Evolutionary conservation across 106 monocot species (phyloP).

Genomic region (Platanthera zijinensis): DNA sequence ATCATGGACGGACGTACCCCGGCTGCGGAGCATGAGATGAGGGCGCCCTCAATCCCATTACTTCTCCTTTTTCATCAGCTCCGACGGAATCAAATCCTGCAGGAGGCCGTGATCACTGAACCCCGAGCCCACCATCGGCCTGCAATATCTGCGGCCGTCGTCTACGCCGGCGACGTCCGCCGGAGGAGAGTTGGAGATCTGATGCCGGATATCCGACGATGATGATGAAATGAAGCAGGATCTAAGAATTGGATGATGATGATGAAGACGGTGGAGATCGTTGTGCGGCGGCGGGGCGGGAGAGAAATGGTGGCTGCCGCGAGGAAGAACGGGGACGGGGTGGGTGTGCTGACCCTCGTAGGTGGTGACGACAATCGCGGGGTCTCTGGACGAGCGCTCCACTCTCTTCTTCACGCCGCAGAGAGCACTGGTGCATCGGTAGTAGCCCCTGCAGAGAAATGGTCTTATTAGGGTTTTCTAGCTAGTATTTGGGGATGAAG

Average conservation of each 20-base stretch:
- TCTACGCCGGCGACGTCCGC: not conserved
- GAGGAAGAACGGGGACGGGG: constrained; percentile 30
- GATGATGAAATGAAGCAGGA: not conserved
- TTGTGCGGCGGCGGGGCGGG: not conserved
- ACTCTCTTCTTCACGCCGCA: constrained; percentile 81
- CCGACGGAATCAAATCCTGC: constrained; percentile 16
- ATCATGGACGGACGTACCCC: not conserved
- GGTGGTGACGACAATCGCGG: constrained; percentile 58
- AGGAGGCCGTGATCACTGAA: constrained; percentile 16
- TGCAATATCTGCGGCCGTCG: constrained; percentile 5
- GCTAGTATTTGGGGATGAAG: not conserved
- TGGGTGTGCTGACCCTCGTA: constrained; percentile 83
- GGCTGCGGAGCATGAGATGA: not conserved
- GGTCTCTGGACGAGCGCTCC: constrained; percentile 52
- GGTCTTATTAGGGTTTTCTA: too few relatives aligned
- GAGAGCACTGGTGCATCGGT: constrained; percentile 56
- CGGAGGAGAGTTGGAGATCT: not conserved
- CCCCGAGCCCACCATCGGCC: not conserved
- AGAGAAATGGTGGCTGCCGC: constrained; percentile 12
- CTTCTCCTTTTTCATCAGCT: constrained; percentile 5
- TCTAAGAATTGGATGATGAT: not conserved
- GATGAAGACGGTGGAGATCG: not conserved
- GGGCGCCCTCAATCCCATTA: not conserved
- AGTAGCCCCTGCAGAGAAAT: constrained; percentile 57
- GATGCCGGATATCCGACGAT: constrained; percentile 1